Evolutionary conservation across 176 grass and related monocot genomes (phyloP), one percentile per base, ranked within the genome.

Genomic region (Oryza brachyantha): DNA sequence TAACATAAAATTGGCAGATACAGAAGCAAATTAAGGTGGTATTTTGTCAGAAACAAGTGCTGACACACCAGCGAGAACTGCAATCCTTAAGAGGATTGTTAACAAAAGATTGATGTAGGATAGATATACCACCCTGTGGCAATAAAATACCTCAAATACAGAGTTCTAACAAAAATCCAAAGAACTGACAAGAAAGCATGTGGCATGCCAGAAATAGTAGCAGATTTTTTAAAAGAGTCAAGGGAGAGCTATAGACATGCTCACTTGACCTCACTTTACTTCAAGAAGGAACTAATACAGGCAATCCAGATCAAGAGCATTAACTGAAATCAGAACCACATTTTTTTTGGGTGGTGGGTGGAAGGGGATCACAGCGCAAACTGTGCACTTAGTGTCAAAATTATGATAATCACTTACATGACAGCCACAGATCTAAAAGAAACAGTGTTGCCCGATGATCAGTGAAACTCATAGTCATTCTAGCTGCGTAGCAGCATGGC

Each of bases 1-100:
- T 39, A 64, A 78, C 31, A 78, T 64, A 71, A 26, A 66, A 10
- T 62, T n/a, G 14, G 16, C 65, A 52, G 8, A 63, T 62, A 14
- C 61, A 16, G 35, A 74, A 77, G 21, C 29, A 84, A 25, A 36
- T 25, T 62, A 84, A 59, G 29, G 14, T 77, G 32, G 65, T 34
- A 10, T 7, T 29, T 61, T 61, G 37, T 70, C 29, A 84, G 75
- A 63, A 70, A 71, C 39, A 29, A 63, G 35, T 42, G 35, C 63
- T 27, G n/a, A 64, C 35, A 24, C 28, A 68, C 71, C 52, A 34
- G 13, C 8, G 1, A 64, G 10, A 81, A 70, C 35, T 63, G 68
- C 13, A 17, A 38, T 36, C 34, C 5, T 64, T 14, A 81, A 73
- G 29, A 34, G 28, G 21, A 63, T 45, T 43, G 54, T 72, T 58